These are phyloP conservation scores for Globisporangium abappressorium DNA, from an alignment of 352 stramenopile genomes.

Conservation along the genomic window DNA sequence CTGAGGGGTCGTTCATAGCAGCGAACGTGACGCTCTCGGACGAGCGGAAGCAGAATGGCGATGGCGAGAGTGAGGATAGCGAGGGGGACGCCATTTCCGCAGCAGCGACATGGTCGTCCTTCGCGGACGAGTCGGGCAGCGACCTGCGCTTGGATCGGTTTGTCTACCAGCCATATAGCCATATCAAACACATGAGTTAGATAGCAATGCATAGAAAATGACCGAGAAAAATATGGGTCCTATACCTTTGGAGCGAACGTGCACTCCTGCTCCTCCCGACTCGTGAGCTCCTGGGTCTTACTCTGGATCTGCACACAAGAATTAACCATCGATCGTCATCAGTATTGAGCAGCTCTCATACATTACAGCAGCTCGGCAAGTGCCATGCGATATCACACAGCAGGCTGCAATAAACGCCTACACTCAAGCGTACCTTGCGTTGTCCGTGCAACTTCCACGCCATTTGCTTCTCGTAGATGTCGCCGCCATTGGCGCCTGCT, in stretches of 20 bases:
- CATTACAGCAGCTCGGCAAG: background rate
- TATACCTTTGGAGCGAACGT: slow-evolving; percentile 59
- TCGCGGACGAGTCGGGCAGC: slow-evolving; percentile 14
- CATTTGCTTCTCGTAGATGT: slow-evolving; percentile 63
- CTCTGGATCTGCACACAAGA: slow-evolving; percentile 25
- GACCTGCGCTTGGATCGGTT: slow-evolving; percentile 8
- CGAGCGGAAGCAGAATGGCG: slow-evolving; percentile 4
- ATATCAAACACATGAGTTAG: background rate
- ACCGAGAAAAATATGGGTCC: too few species aligned
- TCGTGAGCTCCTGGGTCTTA: slow-evolving; percentile 41
- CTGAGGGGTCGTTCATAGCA: background rate
- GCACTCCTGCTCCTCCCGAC: slow-evolving; percentile 43
- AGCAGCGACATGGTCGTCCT: background rate
- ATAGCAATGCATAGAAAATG: background rate
- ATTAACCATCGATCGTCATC: background rate
- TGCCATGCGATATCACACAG: background rate
- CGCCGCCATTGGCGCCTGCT: background rate
- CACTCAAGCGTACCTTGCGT: slow-evolving; percentile 33
- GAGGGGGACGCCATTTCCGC: background rate
- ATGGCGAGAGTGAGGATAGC: background rate
- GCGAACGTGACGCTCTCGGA: background rate
- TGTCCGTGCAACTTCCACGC: slow-evolving; percentile 54
- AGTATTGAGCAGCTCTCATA: background rate
- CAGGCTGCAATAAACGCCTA: background rate
- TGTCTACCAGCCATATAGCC: background rate